Conservation (phyloP, 306 rosid species). For the Prunus fruticosa region DNA sequence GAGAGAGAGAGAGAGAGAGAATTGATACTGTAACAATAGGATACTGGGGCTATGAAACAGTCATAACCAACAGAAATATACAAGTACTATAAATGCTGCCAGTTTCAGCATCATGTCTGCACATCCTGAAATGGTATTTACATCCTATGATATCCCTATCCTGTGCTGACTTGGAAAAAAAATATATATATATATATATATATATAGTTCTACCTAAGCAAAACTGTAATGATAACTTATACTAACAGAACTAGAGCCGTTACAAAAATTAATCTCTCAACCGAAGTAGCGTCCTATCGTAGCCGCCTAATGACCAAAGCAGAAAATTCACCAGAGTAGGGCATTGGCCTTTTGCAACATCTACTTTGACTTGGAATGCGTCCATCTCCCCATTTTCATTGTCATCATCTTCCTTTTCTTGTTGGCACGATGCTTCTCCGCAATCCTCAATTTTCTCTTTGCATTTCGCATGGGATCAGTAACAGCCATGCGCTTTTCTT, state of each 20-base stretch:
- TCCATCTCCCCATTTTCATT: slow-evolving; percentile 58
- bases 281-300: background rate
- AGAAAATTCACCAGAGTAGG: background rate
- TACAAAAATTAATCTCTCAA: background rate
- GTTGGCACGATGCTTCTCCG: slow-evolving; percentile 73
- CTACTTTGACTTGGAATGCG: slow-evolving; percentile 17
- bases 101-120: background rate
- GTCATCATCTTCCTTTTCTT: slow-evolving; percentile 72
- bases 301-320: background rate
- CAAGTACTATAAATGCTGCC: background rate
- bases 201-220: background rate
- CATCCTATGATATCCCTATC: background rate
- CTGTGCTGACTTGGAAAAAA: background rate
- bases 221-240: background rate
- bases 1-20: too few relatives aligned
- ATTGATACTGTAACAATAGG: too few relatives aligned
- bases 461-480: slow-evolving; percentile 73
- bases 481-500: slow-evolving; percentile 84
- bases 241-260: background rate
- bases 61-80: too few relatives aligned
- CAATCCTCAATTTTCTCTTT: slow-evolving; percentile 61
- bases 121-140: background rate
- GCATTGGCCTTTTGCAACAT: background rate
- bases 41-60: too few relatives aligned
- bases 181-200: too few relatives aligned